Percentiles rank a stretch among this genome's conserved stretches.
These are phyloP conservation scores for Clonostachys rhizophaga DNA, from an alignment of 2,329 filamentous ascomycete species.

Conservation along the genomic window DNA sequence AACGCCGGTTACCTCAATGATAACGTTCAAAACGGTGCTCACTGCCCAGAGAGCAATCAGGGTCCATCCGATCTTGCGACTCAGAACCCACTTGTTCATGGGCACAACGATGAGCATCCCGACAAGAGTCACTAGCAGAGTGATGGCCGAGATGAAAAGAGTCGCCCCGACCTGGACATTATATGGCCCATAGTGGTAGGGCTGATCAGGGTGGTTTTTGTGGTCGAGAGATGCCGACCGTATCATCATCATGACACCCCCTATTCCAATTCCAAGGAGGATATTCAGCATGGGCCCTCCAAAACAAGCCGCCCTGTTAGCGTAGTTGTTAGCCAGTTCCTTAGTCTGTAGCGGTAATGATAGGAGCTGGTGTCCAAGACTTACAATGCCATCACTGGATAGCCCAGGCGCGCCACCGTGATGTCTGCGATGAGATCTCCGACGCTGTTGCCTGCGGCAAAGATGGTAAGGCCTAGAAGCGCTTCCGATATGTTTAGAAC, in stretches of 20 bases:
- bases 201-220: slow-evolving; percentile 60
- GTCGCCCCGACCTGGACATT: slow-evolving; percentile 80
- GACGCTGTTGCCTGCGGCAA: slow-evolving; percentile 92
- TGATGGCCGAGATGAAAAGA: slow-evolving; percentile 79
- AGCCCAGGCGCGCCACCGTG: slow-evolving; percentile 87
- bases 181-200: slow-evolving; percentile 70
- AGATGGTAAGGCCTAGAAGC: slow-evolving; percentile 89
- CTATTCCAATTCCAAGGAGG: slow-evolving; percentile 86
- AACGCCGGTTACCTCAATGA: slow-evolving; percentile 66
- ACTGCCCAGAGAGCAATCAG: slow-evolving; percentile 76
- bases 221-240: slow-evolving; percentile 62
- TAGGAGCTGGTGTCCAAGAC: slow-evolving; percentile 16
- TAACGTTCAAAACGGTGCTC: slow-evolving; percentile 77
- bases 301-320: slow-evolving; percentile 74
- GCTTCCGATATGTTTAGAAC: slow-evolving; percentile 92
- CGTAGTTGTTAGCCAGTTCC: not conserved
- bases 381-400: slow-evolving; percentile 87
- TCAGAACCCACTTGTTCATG: slow-evolving; percentile 81
- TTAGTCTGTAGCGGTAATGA: not conserved
- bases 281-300: slow-evolving; percentile 99
- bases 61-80: slow-evolving; percentile 73
- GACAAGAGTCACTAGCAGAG: slow-evolving; percentile 74
- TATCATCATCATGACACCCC: slow-evolving; percentile 83
- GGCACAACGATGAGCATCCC: slow-evolving; percentile 78
- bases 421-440: slow-evolving; percentile 94